These are phyloP conservation scores for Fragaria iinumae DNA, from an alignment of 306 rosid genomes.

Conservation along the genomic window DNA sequence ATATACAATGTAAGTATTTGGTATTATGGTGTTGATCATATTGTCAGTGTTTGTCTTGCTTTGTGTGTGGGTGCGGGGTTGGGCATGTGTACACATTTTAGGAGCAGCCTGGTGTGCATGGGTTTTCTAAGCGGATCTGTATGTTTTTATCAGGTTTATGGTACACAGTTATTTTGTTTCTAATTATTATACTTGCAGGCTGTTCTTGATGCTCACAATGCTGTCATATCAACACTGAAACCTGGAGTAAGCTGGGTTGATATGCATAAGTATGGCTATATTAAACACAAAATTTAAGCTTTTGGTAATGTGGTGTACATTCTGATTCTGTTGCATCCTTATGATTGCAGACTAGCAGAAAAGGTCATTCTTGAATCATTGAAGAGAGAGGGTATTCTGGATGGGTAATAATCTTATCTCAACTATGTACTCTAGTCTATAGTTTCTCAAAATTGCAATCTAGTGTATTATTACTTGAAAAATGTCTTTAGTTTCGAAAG, in stretches of 20 bases:
- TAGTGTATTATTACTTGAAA: conserved; percentile 10
- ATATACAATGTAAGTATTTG: conserved; percentile 63
- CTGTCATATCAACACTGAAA: conserved; percentile 70
- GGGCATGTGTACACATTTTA: neutral
- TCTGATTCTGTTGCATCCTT: conserved; percentile 28
- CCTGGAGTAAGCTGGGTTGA: conserved; percentile 83
- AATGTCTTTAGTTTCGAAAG: conserved; percentile 8
- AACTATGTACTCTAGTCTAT: neutral
- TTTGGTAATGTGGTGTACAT: neutral
- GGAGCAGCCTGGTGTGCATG: neutral
- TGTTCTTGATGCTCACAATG: conserved; percentile 87
- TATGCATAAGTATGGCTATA: conserved; percentile 72
- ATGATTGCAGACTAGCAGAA: conserved; percentile 71
- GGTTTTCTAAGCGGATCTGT: neutral
- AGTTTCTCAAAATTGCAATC: neutral
- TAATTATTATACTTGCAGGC: conserved; percentile 52
- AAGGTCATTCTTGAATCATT: conserved; percentile 69
- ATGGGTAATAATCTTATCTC: conserved; percentile 51
- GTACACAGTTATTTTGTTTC: conserved; percentile 4
- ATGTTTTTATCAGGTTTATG: conserved; percentile 19
- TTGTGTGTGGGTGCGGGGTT: neutral
- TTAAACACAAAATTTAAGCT: neutral
- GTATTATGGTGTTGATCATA: neutral
- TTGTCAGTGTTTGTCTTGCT: neutral
- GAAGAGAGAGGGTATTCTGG: conserved; percentile 45